These are phyloP conservation scores for Daldinia sp. DNA, from an alignment of 2,329 filamentous ascomycete species.

Conservation along the genomic window DNA sequence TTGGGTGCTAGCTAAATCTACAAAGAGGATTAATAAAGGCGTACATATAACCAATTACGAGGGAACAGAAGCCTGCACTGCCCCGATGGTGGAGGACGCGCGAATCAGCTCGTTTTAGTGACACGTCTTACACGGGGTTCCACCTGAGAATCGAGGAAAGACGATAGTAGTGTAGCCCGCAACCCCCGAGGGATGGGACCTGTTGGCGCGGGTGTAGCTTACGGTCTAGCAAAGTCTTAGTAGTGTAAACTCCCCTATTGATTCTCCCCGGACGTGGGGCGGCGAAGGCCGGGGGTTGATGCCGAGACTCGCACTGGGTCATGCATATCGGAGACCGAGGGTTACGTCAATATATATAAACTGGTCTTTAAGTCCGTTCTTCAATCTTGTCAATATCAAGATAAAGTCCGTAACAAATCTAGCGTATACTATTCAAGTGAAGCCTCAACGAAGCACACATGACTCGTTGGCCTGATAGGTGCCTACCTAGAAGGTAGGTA, in stretches of 20 bases:
- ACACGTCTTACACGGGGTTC: slow-evolving; percentile 32
- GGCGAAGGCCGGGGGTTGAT: slow-evolving; percentile 17
- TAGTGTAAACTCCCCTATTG: slow-evolving; percentile 1
- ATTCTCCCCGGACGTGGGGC: slow-evolving; percentile 3
- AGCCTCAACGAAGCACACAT: background rate
- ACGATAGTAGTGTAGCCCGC: slow-evolving; percentile 13
- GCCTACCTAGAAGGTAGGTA: background rate
- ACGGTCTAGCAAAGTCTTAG: slow-evolving; percentile 1
- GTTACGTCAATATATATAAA: slow-evolving; percentile 5
- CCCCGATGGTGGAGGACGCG: slow-evolving; percentile 22
- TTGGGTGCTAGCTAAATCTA: slow-evolving; percentile 3
- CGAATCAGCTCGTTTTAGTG: slow-evolving; percentile 16
- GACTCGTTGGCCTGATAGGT: background rate
- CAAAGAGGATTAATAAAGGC: slow-evolving; percentile 14
- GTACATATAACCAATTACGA: slow-evolving; percentile 26
- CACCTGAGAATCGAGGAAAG: slow-evolving; percentile 11
- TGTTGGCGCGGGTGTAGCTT: slow-evolving; percentile 20
- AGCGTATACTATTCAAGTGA: background rate
- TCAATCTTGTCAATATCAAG: background rate
- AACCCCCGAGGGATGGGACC: slow-evolving; percentile 19
- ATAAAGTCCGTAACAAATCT: background rate
- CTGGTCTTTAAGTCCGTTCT: background rate
- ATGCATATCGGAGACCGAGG: slow-evolving; percentile 9
- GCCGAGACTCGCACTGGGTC: slow-evolving; percentile 21
- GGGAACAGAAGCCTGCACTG: slow-evolving; percentile 23